Conservation (phyloP, 352 stramenopile species). For the Phytophthora capsici region DNA sequence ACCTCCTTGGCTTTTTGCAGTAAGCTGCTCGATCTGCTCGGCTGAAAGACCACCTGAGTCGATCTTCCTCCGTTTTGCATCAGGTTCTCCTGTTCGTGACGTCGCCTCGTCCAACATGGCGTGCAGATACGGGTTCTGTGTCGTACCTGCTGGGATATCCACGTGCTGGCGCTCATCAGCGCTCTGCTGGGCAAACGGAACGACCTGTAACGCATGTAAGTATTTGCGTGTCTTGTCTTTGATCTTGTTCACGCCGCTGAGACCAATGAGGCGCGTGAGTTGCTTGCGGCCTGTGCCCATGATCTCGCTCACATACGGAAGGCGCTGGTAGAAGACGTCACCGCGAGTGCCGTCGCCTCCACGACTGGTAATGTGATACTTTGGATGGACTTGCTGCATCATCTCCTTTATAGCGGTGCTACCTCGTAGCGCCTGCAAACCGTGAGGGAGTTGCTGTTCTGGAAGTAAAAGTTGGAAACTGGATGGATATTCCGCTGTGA, state of each 20-base stretch:
- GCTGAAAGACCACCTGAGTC: constrained; percentile 51
- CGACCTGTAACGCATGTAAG: constrained; percentile 77
- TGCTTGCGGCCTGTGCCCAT: constrained; percentile 52
- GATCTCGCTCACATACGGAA: constrained; percentile 79
- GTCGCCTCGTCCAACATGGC: constrained; percentile 35
- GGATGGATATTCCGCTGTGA: constrained; percentile 58
- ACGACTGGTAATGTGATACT: constrained; percentile 78
- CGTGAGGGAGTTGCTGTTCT: constrained; percentile 60
- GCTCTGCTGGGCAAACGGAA: constrained; percentile 38
- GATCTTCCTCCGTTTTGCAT: constrained; percentile 52
- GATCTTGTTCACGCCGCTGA: constrained; percentile 59
- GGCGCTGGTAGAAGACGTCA: constrained; percentile 78
- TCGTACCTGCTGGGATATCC: constrained; percentile 75
- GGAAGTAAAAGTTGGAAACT: constrained; percentile 64
- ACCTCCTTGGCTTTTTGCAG: constrained; percentile 42
- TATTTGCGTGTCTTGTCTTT: constrained; percentile 87
- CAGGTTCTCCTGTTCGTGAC: constrained; percentile 25
- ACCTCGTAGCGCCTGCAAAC: constrained; percentile 47
- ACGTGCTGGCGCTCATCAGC: constrained; percentile 40
- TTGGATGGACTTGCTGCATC: constrained; percentile 58
- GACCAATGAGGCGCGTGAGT: constrained; percentile 74
- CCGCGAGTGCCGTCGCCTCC: constrained; percentile 38
- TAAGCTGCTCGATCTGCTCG: constrained; percentile 74
- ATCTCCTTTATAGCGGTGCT: constrained; percentile 38
- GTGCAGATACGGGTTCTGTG: constrained; percentile 72